phyloP scores from a whole-genome alignment of 2,329 filamentous ascomycete genomes.

The Nemania sp. region DNA sequence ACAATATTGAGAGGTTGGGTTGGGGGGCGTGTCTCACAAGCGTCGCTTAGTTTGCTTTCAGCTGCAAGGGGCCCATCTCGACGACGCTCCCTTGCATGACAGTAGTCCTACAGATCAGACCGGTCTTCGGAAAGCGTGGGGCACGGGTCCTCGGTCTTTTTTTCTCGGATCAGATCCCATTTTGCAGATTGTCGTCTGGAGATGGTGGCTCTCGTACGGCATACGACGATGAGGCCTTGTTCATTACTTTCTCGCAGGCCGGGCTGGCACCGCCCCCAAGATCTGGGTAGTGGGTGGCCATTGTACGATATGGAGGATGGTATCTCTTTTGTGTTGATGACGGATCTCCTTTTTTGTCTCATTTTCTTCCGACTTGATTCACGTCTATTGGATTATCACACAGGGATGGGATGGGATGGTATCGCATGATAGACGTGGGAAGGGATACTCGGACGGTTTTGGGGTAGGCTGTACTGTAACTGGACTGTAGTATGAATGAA shows the following conservation, averaged over 20 bases:
- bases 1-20: not conserved
- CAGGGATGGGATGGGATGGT: not conserved
- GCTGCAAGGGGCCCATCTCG: no score
- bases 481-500: no score
- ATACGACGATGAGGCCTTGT: not conserved
- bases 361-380: not conserved
- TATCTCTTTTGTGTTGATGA: not conserved
- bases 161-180: no score
- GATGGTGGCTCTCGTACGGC: no score
- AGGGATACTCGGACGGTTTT: not conserved
- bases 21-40: no score
- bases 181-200: no score
- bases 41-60: not conserved
- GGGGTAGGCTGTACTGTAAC: no score
- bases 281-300: no score
- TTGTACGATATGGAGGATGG: not conserved
- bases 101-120: no score
- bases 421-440: not conserved
- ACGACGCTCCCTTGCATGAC: not conserved
- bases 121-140: not conserved
- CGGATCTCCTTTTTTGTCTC: slow-evolving; percentile 8
- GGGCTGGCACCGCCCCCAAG: no score
- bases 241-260: no score
- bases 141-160: not conserved
- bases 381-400: not conserved